A percentile compares a stretch with the other conserved stretches of the same genome.
Conservation (phyloP, 2,329 filamentous ascomycete genomes). For the Claviceps africana region DNA sequence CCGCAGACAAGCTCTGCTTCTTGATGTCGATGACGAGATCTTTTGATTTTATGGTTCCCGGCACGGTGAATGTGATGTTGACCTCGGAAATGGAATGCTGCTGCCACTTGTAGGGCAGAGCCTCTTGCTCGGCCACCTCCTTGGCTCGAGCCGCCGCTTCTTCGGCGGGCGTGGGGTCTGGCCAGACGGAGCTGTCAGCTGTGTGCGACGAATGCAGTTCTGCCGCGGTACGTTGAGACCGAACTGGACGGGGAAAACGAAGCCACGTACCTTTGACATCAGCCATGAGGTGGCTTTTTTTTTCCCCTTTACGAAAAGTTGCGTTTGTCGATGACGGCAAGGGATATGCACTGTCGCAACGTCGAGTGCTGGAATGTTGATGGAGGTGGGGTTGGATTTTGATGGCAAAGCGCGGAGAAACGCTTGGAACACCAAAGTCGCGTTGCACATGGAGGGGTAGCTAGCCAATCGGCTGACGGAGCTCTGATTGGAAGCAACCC, state of each 20-base stretch:
- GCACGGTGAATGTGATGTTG: constrained; percentile 64
- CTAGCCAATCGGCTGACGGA: neutral
- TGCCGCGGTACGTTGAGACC: neutral
- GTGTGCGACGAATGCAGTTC: too few relatives aligned
- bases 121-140: constrained; percentile 76
- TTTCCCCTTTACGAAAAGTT: neutral
- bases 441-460: neutral
- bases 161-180: constrained; percentile 42
- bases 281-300: neutral
- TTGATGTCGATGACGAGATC: constrained; percentile 76
- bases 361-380: neutral
- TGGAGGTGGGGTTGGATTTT: neutral
- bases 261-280: constrained; percentile 2
- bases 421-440: neutral
- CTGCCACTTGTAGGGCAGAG: constrained; percentile 92
- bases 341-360: neutral
- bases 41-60: constrained; percentile 68
- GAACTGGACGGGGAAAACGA: neutral
- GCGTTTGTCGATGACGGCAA: neutral
- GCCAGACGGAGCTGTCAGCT: constrained; percentile 1
- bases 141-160: constrained; percentile 48
- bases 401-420: neutral
- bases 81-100: constrained; percentile 88
- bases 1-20: constrained; percentile 63
- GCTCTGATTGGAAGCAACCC: neutral